These are phyloP conservation scores for Trichoderma erinaceum DNA, from an alignment of 495 filamentous ascomycete genomes.

Conservation along the genomic window DNA sequence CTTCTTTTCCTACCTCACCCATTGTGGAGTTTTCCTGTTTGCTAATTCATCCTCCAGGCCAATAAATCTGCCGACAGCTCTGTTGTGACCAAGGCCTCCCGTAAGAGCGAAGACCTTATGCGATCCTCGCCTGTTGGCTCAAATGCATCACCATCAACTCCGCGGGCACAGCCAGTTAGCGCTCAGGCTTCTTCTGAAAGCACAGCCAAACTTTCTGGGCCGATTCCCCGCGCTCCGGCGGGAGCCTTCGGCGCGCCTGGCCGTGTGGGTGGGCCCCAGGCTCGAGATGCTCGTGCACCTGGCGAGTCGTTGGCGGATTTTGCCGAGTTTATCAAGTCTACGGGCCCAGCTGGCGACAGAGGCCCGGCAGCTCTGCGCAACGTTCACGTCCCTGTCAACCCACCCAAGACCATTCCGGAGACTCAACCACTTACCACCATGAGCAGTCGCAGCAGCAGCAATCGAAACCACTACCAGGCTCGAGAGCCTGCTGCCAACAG, in stretches of 20 bases:
- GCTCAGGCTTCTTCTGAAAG: constrained; percentile 39
- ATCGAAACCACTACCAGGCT: constrained; percentile 55
- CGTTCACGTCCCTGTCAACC: constrained; percentile 20
- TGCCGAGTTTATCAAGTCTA: constrained; percentile 78
- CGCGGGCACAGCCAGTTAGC: constrained; percentile 25
- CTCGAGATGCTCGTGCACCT: constrained; percentile 61
- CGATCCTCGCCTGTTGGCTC: neutral
- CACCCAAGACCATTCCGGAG: constrained; percentile 27
- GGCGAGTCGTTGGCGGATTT: constrained; percentile 66
- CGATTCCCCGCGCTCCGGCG: constrained; percentile 26
- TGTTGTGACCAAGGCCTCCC: constrained; percentile 26
- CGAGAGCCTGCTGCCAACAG: constrained; percentile 59
- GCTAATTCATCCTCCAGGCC: constrained; percentile 31
- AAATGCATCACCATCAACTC: neutral
- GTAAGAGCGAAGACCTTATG: constrained; percentile 37
- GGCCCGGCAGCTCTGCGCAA: constrained; percentile 22
- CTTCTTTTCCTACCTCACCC: neutral
- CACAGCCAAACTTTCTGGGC: constrained; percentile 31
- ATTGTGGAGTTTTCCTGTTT: neutral
- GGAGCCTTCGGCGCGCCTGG: constrained; percentile 28
- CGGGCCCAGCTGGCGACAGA: constrained; percentile 54
- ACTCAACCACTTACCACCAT: constrained; percentile 25
- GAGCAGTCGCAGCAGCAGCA: constrained; percentile 15
- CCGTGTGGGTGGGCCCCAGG: constrained; percentile 38
- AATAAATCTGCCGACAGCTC: constrained; percentile 32